Evolutionary conservation across 139 green algal genomes (phyloP).

Genomic region (Choricystis sp.): DNA sequence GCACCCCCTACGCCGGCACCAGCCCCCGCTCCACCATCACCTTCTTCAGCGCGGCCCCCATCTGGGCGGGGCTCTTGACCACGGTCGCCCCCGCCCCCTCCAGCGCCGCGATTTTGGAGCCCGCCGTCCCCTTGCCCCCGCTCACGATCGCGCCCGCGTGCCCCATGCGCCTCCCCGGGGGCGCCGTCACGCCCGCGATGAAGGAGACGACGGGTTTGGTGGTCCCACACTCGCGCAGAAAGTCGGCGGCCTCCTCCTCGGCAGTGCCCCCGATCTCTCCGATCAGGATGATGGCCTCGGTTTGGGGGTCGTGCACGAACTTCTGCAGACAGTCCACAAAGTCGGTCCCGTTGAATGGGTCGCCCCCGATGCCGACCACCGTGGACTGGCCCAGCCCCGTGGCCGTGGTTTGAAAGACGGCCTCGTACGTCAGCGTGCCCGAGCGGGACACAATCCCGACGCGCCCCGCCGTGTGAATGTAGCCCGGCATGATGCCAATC

Average conservation of each 20-base stretch:
- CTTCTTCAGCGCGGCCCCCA: constrained; percentile 32
- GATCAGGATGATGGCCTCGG: constrained; percentile 98
- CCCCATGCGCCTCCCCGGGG: constrained; percentile 90
- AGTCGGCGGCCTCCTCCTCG: constrained; percentile 95
- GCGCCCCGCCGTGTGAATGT: constrained; percentile 89
- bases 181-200: constrained; percentile 94
- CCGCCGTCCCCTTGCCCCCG: constrained; percentile 86
- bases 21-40: background rate
- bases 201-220: constrained; percentile 96
- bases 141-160: constrained; percentile 89
- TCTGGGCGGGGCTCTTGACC: constrained; percentile 63
- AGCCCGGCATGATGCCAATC: constrained; percentile 97
- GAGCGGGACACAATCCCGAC: constrained; percentile 95
- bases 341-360: constrained; percentile 95
- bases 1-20: background rate
- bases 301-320: constrained; percentile 92
- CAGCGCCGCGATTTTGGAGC: constrained; percentile 90
- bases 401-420: constrained; percentile 89
- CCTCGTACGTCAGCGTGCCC: constrained; percentile 96
- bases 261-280: constrained; percentile 96
- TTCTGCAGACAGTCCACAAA: constrained; percentile 94
- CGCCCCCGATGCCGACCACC: constrained; percentile 77
- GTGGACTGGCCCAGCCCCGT: constrained; percentile 90
- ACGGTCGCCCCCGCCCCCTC: constrained; percentile 77
- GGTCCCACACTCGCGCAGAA: constrained; percentile 69